Conservation (phyloP, 805 yeast genomes). For the Candida yuanshanica region DNA sequence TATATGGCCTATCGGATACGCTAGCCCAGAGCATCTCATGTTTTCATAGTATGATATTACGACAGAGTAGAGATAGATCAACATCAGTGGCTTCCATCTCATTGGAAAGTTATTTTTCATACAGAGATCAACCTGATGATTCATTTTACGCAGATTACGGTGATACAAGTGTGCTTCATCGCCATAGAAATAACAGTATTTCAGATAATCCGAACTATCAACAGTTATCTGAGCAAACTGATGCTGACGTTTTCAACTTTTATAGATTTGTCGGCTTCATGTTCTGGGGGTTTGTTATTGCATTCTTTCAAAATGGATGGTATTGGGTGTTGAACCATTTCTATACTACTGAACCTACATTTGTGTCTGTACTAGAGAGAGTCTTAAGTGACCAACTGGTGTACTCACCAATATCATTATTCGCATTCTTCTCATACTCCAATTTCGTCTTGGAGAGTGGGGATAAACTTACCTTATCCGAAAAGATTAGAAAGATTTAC, state of each 20-base stretch:
- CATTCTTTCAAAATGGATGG: conserved; percentile 87
- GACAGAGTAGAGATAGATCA: conserved; percentile 4
- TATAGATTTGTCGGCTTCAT: conserved; percentile 72
- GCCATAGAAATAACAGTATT: conserved; percentile 27
- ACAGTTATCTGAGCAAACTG: conserved; percentile 25
- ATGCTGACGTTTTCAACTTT: conserved; percentile 46
- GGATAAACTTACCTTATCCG: conserved; percentile 53
- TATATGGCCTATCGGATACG: conserved; percentile 88
- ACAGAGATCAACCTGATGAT: conserved; percentile 17
- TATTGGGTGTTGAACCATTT: conserved; percentile 72
- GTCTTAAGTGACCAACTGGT: conserved; percentile 87
- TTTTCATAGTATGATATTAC: conserved; percentile 11
- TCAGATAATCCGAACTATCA: conserved; percentile 21
- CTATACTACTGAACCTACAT: conserved; percentile 76
- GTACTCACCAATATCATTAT: conserved; percentile 81
- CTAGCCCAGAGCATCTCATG: conserved; percentile 59
- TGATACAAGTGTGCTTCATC: conserved; percentile 19
- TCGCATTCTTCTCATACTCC: conserved; percentile 77
- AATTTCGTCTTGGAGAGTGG: conserved; percentile 78
- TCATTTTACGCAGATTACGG: conserved; percentile 26
- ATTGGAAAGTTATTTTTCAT: conserved; percentile 9
- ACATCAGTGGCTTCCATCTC: conserved; percentile 11
- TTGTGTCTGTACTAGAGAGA: conserved; percentile 78
- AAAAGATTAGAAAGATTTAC: conserved; percentile 62
- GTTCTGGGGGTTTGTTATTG: conserved; percentile 80